Conservation (phyloP, 2,329 filamentous ascomycete species). For the Rhynchosporium graminicola region DNA sequence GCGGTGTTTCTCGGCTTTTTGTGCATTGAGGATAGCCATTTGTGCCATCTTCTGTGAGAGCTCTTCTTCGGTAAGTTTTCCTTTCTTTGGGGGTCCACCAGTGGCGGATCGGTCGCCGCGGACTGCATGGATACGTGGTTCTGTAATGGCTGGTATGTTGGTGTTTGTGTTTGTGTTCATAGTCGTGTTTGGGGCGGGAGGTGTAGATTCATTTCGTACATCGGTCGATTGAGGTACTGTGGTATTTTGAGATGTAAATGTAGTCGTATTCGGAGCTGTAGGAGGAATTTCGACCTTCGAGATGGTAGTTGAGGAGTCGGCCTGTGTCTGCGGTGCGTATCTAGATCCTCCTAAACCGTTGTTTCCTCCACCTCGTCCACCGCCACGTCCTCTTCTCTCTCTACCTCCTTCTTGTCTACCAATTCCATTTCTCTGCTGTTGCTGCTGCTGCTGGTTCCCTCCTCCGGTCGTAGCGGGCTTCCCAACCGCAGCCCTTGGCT, state of each 20-base stretch:
- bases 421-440: slow-evolving; percentile 22
- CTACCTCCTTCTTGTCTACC: slow-evolving; percentile 20
- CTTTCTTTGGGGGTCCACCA: slow-evolving; percentile 52
- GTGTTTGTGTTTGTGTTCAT: slow-evolving; percentile 8
- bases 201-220: background rate
- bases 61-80: slow-evolving; percentile 64
- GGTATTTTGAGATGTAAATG: background rate
- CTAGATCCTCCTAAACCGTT: slow-evolving; percentile 31
- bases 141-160: slow-evolving; percentile 16
- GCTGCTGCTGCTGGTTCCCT: slow-evolving; percentile 16
- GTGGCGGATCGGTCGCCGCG: slow-evolving; percentile 56
- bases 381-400: slow-evolving; percentile 25
- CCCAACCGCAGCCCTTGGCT: slow-evolving; percentile 3
- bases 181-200: slow-evolving; percentile 6
- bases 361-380: slow-evolving; percentile 23
- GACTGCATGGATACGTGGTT: slow-evolving; percentile 46
- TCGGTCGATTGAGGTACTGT: slow-evolving; percentile 1
- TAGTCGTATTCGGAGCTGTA: slow-evolving; percentile 1
- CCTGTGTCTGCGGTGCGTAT: slow-evolving; percentile 28
- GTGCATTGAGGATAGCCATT: slow-evolving; percentile 62
- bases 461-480: slow-evolving; percentile 6
- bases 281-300: slow-evolving; percentile 12
- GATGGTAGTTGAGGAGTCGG: slow-evolving; percentile 9
- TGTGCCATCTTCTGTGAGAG: slow-evolving; percentile 60
- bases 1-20: slow-evolving; percentile 60